Evolutionary conservation across 805 yeast genomes (phyloP).

Genomic region (Yarrowia osloensis): DNA sequence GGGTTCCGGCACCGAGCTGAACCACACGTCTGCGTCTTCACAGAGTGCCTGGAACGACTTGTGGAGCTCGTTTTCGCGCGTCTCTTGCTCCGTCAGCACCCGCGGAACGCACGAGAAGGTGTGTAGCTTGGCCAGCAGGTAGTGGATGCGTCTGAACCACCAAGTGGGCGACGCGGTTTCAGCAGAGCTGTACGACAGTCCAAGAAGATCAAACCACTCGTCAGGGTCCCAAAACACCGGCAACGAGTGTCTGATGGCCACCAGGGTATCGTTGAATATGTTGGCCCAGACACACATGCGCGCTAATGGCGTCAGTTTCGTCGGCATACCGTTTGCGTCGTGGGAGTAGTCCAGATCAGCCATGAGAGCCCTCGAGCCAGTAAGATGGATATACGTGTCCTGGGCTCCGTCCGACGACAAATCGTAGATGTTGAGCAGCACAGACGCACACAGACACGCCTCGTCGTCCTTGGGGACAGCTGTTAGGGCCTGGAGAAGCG

Average conservation of each 20-base stretch:
- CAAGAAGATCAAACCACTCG: conserved; percentile 21
- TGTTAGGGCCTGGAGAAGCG: conserved; percentile 1
- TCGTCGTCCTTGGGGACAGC: conserved; percentile 22
- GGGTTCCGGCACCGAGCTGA: neutral
- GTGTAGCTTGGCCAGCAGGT: conserved; percentile 6
- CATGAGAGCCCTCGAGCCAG: conserved; percentile 20
- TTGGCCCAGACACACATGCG: conserved; percentile 24
- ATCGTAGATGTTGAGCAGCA: conserved; percentile 18
- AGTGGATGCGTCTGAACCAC: conserved; percentile 23
- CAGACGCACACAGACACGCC: conserved; percentile 26
- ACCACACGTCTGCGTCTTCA: conserved; percentile 12
- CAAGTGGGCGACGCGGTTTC: conserved; percentile 19
- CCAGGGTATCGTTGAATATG: conserved; percentile 23
- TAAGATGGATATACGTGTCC: conserved; percentile 14
- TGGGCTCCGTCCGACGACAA: conserved; percentile 22
- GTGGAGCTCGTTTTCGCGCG: neutral
- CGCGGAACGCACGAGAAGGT: conserved; percentile 4
- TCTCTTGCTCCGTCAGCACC: neutral
- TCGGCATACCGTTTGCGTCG: neutral
- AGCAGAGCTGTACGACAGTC: neutral
- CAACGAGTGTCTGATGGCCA: conserved; percentile 19
- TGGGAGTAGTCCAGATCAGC: conserved; percentile 5
- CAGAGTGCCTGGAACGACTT: conserved; percentile 4
- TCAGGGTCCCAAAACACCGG: conserved; percentile 25
- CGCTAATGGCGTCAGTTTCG: neutral